Evolutionary conservation across 2,329 filamentous ascomycete genomes (phyloP), one percentile per base, ranked within the genome.

Genomic region (Apiospora marii): DNA sequence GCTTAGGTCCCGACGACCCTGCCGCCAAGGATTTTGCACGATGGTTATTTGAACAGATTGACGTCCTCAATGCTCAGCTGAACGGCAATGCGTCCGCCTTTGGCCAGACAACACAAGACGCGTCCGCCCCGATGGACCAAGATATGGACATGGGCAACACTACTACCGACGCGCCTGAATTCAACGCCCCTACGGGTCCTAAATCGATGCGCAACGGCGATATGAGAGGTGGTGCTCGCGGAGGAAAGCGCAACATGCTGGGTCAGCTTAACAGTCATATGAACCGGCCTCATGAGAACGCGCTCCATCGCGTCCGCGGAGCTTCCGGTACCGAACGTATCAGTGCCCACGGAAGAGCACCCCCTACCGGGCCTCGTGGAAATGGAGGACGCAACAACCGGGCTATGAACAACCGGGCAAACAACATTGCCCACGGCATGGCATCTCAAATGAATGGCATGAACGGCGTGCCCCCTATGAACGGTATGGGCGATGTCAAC

Each of bases 21-120:
- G 92, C 92, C 75, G 94, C 94, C 10, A 90, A 90, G 74, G 92
- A 95, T 71, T 98, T 99, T 81, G 92, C 95, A 74, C 89, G 88
- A 80, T 99, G 96, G 96, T 86, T 99, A n/a, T 98, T 98, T 80
- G 90, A 95, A 71, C 93, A 97, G 81, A 92, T 98, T 74, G 90
- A 92, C 67, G 75, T 85, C 16, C 86, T 96, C 74, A 91, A 92
- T 78, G 85, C 86, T 68, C 90, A 92, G 80, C 79, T 92, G 73
- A 91, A 91, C 75, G 89, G 89, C 34, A 82, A 79, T 22, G 76
- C 79, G 16, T 80, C 80, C 71, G 82, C 83, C 74, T 68, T 79
- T 44, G 79, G 73, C 24, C 80, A 70, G 24, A 14, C 43, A 46
- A 49, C 72, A 19, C 75, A 77, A 46, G 79, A 81, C 67, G 78